phyloP scores from a whole-genome alignment of 768 basidiomycete species.

The Tricholoma bakamatsutake region DNA sequence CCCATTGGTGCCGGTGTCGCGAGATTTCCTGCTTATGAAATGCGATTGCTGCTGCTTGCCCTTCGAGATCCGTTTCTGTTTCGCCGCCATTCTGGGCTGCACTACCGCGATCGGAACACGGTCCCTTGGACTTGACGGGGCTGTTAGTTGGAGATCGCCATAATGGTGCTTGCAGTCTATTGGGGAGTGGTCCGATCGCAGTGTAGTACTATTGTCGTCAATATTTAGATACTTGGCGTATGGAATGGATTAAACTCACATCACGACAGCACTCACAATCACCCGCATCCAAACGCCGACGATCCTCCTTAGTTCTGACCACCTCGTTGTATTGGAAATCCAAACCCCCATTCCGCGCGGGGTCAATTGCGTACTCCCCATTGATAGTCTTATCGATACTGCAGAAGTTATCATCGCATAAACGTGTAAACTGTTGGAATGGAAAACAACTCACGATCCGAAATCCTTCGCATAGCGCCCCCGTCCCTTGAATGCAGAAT shows the following conservation, averaged over 20 bases:
- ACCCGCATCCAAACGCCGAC: constrained; percentile 62
- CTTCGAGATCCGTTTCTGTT: constrained; percentile 3
- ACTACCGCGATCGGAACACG: constrained; percentile 20
- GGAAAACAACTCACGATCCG: constrained; percentile 20
- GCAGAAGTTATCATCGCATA: not conserved
- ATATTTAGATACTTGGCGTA: not conserved
- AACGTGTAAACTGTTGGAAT: not conserved
- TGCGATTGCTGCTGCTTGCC: constrained; percentile 27
- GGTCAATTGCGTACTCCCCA: constrained; percentile 60
- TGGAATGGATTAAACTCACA: constrained; percentile 33
- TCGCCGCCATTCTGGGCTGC: not conserved
- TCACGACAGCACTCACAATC: constrained; percentile 83
- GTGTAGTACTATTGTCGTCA: constrained; percentile 63
- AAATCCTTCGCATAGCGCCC: constrained; percentile 48
- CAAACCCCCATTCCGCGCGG: constrained; percentile 57
- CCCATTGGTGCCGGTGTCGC: constrained; percentile 69
- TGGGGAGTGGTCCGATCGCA: constrained; percentile 66
- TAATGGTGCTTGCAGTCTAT: constrained; percentile 55
- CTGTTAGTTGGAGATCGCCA: constrained; percentile 62
- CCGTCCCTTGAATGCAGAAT: constrained; percentile 48
- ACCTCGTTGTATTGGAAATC: constrained; percentile 72
- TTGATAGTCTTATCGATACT: constrained; percentile 48
- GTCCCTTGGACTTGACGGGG: constrained; percentile 17
- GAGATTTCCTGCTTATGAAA: constrained; percentile 69
- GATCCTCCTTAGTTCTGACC: constrained; percentile 57